Evolutionary conservation across 305 asterid species (phyloP).

Genomic region (Fraxinus sp.): DNA sequence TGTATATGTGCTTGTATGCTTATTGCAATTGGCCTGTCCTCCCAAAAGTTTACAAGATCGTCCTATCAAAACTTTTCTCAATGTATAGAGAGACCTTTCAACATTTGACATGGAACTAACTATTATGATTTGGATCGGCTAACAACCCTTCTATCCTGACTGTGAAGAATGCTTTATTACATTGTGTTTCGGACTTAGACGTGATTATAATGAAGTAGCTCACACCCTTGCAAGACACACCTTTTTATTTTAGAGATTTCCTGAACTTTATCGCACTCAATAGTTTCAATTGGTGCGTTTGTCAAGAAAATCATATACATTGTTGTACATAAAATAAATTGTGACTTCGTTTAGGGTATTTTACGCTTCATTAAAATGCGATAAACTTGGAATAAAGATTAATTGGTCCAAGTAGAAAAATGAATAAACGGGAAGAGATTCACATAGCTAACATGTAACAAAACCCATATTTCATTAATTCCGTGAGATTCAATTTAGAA

Average conservation of each 20-base stretch:
- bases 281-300: neutral
- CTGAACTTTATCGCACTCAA: too few species aligned
- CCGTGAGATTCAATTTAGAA: neutral
- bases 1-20: slow-evolving; percentile 25
- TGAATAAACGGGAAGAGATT: neutral
- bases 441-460: neutral
- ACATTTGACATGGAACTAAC: too few species aligned
- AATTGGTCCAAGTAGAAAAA: neutral
- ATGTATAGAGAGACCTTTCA: too few species aligned
- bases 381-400: neutral
- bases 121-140: too few species aligned
- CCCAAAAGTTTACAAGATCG: slow-evolving; percentile 30
- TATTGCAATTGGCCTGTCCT: slow-evolving; percentile 52
- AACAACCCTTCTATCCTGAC: too few species aligned
- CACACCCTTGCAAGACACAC: neutral
- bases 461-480: too few species aligned
- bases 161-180: too few species aligned
- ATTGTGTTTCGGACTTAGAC: too few species aligned
- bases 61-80: too few species aligned
- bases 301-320: neutral
- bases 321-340: neutral
- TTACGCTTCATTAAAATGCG: neutral
- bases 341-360: neutral
- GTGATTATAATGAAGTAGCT: neutral
- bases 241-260: too few species aligned